Conservation (phyloP, 2,329 filamentous ascomycete species). For the Fusarium ambrosium region DNA sequence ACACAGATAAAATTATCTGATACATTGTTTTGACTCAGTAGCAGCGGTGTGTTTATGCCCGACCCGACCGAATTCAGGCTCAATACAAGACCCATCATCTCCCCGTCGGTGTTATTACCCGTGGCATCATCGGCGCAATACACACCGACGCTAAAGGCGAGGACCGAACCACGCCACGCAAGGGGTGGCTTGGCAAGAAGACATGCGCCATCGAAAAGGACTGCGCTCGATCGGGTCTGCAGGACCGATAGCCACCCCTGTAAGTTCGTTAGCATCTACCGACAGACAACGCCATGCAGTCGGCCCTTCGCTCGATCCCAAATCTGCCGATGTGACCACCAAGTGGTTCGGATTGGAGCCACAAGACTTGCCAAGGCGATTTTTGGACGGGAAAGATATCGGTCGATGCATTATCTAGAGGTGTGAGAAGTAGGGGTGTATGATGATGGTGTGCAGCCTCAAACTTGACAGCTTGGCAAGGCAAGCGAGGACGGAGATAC, state of each 20-base stretch:
- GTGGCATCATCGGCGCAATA: not conserved
- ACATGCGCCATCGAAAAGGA: not conserved
- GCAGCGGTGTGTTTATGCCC: not conserved
- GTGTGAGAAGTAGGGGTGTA: not conserved
- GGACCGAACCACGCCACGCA: not conserved
- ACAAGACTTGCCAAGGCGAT: not conserved
- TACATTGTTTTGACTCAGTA: not conserved
- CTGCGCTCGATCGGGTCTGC: not conserved
- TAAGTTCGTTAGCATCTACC: conserved; percentile 8
- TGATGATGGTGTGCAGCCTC: not conserved
- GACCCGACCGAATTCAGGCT: not conserved
- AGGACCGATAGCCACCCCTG: conserved; percentile 4
- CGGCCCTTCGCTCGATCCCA: not conserved
- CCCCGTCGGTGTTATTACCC: not conserved
- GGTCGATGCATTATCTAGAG: not conserved
- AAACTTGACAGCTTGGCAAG: not conserved
- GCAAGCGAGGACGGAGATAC: not conserved
- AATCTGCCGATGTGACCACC: not conserved
- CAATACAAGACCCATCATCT: not conserved
- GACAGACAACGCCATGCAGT: conserved; percentile 9
- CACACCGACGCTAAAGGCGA: not conserved
- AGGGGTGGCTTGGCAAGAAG: not conserved
- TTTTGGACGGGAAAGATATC: not conserved
- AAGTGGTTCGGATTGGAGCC: not conserved
- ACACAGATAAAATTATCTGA: not conserved